Evolutionary conservation across 768 basidiomycete genomes (phyloP).

Genomic region (Hericium rajendrae): DNA sequence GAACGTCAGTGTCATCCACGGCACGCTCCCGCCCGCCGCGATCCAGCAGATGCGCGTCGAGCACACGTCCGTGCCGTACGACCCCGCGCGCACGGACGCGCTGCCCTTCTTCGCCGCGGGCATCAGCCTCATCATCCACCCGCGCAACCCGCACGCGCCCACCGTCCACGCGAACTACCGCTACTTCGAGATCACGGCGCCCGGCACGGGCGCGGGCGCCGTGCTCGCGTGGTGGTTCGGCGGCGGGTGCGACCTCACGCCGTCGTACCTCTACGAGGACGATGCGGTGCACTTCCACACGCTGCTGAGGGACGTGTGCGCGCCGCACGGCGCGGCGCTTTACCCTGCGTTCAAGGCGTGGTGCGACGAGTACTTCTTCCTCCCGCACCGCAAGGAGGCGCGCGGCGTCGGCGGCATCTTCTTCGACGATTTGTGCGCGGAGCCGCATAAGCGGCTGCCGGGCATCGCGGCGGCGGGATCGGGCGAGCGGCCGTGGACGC

Average conservation of each 20-base stretch:
- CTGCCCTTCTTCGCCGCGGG: conserved; percentile 93
- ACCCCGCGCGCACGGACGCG: conserved; percentile 42
- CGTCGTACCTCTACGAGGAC: conserved; percentile 82
- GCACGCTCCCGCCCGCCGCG: conserved; percentile 76
- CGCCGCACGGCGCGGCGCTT: conserved; percentile 54
- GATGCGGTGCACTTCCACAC: conserved; percentile 88
- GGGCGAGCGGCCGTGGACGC: conserved; percentile 38
- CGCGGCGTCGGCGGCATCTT: conserved; percentile 93
- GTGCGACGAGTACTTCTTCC: conserved; percentile 97
- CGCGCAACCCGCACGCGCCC: conserved; percentile 85
- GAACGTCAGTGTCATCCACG: conserved; percentile 89
- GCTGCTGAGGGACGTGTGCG: conserved; percentile 60
- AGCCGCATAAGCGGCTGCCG: conserved; percentile 56
- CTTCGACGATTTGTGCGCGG: conserved; percentile 83
- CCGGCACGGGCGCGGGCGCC: conserved; percentile 25
- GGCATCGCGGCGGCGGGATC: conserved; percentile 18
- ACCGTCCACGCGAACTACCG: conserved; percentile 96
- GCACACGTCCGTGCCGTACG: conserved; percentile 66
- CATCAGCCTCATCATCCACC: conserved; percentile 88
- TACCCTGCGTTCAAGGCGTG: conserved; percentile 83
- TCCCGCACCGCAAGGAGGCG: conserved; percentile 77
- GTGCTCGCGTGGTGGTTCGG: conserved; percentile 97
- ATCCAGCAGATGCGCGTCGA: conserved; percentile 94
- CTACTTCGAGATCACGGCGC: conserved; percentile 79
- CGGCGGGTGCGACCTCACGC: conserved; percentile 91